These are phyloP conservation scores for Gossypium thurberi DNA, from an alignment of 345 rosid genomes.

Conservation along the genomic window DNA sequence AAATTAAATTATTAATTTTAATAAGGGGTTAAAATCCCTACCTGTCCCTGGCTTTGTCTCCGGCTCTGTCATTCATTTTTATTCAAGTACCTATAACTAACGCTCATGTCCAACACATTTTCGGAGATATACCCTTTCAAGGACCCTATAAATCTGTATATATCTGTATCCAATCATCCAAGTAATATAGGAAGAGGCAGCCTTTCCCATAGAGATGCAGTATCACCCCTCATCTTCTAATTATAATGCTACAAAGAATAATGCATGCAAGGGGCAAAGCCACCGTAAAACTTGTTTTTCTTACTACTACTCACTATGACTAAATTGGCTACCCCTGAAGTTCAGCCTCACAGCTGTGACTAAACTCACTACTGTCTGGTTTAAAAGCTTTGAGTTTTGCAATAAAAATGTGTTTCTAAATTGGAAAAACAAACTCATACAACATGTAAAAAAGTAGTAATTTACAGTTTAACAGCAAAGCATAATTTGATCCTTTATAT, in stretches of 20 bases:
- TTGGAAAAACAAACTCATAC: neutral
- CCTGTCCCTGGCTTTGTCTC: too few relatives aligned
- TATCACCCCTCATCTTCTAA: neutral
- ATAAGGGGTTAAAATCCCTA: too few relatives aligned
- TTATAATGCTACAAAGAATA: neutral
- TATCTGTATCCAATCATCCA: too few relatives aligned
- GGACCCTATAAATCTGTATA: too few relatives aligned
- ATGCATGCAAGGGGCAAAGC: neutral
- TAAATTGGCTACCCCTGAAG: neutral
- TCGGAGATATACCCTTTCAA: too few relatives aligned
- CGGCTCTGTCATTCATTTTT: too few relatives aligned
- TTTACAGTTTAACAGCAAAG: neutral
- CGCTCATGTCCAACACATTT: too few relatives aligned
- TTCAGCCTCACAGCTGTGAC: neutral
- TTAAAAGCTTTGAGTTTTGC: neutral
- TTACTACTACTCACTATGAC: neutral
- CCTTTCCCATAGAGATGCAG: too few relatives aligned
- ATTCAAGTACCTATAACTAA: too few relatives aligned
- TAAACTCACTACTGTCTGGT: neutral
- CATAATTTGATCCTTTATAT: neutral
- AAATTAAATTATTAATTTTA: too few relatives aligned
- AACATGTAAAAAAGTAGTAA: neutral
- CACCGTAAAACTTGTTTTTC: neutral
- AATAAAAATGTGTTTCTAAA: neutral
- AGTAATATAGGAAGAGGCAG: too few relatives aligned